Base-by-base conservation (phyloP, 441 rosid genomes). In the Pelargonium cotyledonis region DNA sequence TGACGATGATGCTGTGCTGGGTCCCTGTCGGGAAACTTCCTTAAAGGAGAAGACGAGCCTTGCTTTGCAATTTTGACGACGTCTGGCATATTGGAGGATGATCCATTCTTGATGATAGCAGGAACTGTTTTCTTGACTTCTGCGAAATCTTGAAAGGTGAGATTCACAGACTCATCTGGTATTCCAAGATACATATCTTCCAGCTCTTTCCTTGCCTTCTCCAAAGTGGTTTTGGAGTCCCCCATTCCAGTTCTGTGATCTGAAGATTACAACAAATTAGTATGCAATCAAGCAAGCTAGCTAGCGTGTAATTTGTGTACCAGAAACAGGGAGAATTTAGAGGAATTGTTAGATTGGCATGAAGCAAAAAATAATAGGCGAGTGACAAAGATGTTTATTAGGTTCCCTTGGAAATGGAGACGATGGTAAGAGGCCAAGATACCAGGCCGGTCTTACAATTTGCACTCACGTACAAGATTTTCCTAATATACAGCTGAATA, bases 121-220 rank as follows among this genome's bases (percentile, higher is more conserved):
- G 44, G 44, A 41, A 9, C 8, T 41, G 44, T 23, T 23, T 60
- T 60, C 35, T 81, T 72, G 8, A 88, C 71, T 8, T 79, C 67
- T 5, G 82, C 86, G 7, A 88, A 71, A 76, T 86, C 89, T 69
- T 83, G 84, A 73, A 88, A 86, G 14, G 89, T 88, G 65, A 88
- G 88, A 72, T 88, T 83, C 8, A 88, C 90, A 0, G 93, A 88
- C n/a, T 86, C 93, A 69, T 88, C 93, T 2, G 90, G 90, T 71
- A 86, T 76, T 63, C 93, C 89, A 8, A 68, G 72, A 55, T 88
- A 88, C 16, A 86, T 57, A 16, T 86, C 86, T 76, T 88, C 93
- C 9, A 86, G 93, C 78, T 86, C 90, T 79, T 75, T 60, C 60
- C 80, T 79, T 47, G 83, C 89, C 64, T 79, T 84, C 55, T 80